phyloP scores from a whole-genome alignment of 768 basidiomycete genomes.

The Clitopilus hobsonii region DNA sequence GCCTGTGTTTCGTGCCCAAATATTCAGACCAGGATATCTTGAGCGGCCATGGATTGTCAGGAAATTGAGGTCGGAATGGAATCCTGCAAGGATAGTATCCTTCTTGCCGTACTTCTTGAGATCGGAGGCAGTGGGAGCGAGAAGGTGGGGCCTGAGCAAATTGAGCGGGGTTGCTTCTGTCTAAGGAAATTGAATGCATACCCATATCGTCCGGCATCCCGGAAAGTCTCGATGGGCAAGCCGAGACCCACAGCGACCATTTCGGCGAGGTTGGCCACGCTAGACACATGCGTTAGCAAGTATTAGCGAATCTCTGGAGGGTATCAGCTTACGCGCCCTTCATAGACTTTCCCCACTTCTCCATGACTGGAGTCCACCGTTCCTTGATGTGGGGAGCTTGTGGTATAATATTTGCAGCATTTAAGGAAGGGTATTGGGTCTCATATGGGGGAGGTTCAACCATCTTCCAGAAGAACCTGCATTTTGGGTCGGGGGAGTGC shows the following conservation, averaged over 20 bases:
- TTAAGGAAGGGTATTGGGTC: slow-evolving; percentile 71
- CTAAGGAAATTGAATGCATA: slow-evolving; percentile 23
- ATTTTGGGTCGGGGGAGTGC: slow-evolving; percentile 89
- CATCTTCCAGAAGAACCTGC: slow-evolving; percentile 92
- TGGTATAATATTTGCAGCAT: slow-evolving; percentile 82
- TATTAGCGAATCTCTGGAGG: background rate
- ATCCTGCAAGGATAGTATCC: slow-evolving; percentile 88
- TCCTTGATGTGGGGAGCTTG: slow-evolving; percentile 48
- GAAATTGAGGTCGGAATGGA: slow-evolving; percentile 93
- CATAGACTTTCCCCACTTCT: slow-evolving; percentile 86
- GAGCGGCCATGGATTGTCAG: slow-evolving; percentile 88
- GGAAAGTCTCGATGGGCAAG: slow-evolving; percentile 63
- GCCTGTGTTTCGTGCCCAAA: slow-evolving; percentile 94
- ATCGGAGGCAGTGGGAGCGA: slow-evolving; percentile 94
- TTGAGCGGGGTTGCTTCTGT: slow-evolving; percentile 1
- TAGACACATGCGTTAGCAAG: slow-evolving; percentile 21
- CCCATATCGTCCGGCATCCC: slow-evolving; percentile 83
- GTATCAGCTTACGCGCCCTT: slow-evolving; percentile 65
- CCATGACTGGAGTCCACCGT: slow-evolving; percentile 71
- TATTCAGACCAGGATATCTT: slow-evolving; percentile 82
- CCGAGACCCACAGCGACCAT: slow-evolving; percentile 87
- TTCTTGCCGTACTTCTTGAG: slow-evolving; percentile 71
- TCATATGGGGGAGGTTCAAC: slow-evolving; percentile 67
- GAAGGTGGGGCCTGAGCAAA: slow-evolving; percentile 59
- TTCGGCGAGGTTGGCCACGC: slow-evolving; percentile 81